These are phyloP conservation scores for Haberlea rhodopensis DNA, from an alignment of 257 asterid genomes.

Conservation along the genomic window DNA sequence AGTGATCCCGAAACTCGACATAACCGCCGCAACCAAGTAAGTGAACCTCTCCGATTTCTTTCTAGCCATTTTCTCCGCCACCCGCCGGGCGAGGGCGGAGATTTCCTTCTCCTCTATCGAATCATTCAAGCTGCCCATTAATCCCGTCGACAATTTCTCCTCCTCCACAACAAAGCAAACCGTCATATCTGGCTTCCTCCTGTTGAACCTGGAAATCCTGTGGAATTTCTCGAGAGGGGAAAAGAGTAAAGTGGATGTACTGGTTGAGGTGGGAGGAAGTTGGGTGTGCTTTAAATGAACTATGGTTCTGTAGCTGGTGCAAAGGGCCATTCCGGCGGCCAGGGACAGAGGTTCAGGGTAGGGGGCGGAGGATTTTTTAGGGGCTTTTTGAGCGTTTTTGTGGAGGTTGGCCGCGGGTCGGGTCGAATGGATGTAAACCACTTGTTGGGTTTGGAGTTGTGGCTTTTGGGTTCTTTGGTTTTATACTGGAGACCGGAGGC, in stretches of 20 bases:
- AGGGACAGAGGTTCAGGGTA: conserved; percentile 36
- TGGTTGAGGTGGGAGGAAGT: conserved; percentile 26
- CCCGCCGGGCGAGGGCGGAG: conserved; percentile 23
- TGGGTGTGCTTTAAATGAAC: conserved; percentile 32
- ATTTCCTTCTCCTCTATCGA: conserved; percentile 29
- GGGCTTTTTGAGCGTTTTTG: background rate
- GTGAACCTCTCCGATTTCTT: conserved; percentile 82
- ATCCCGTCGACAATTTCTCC: conserved; percentile 31
- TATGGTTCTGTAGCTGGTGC: conserved; percentile 30
- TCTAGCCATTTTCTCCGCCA: conserved; percentile 63
- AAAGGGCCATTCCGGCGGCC: conserved; percentile 56
- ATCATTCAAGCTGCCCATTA: conserved; percentile 13
- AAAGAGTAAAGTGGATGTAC: conserved; percentile 23
- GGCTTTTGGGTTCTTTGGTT: conserved; percentile 2
- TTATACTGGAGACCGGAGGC: conserved; percentile 11
- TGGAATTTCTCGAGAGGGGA: conserved; percentile 25
- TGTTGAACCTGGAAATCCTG: conserved; percentile 22
- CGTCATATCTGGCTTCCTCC: conserved; percentile 37
- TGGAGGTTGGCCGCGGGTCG: background rate
- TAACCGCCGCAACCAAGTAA: conserved; percentile 90
- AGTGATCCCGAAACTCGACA: conserved; percentile 87
- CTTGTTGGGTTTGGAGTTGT: conserved; percentile 12
- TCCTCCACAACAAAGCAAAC: conserved; percentile 59
- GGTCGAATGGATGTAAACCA: conserved; percentile 29
- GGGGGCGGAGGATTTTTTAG: conserved; percentile 13